These are phyloP conservation scores for Drechslera avenae DNA, from an alignment of 2,329 filamentous ascomycete genomes.

Conservation along the genomic window DNA sequence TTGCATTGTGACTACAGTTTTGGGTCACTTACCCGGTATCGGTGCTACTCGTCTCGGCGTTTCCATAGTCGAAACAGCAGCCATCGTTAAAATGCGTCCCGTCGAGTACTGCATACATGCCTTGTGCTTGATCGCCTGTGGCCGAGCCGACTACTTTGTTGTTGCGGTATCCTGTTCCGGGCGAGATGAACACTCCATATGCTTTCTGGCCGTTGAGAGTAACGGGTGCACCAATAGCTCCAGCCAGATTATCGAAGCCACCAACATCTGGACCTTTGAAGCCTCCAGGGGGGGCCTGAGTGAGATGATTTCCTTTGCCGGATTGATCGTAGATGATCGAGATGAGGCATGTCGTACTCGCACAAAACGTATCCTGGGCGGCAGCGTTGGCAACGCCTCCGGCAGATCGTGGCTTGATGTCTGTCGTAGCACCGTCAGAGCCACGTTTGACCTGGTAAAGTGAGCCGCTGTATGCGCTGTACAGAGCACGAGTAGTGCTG, in stretches of 20 bases:
- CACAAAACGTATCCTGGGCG: constrained; percentile 66
- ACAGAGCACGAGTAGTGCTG: constrained; percentile 68
- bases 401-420: constrained; percentile 59
- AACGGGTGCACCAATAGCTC: constrained; percentile 65
- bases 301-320: constrained; percentile 65
- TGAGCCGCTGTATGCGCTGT: constrained; percentile 57
- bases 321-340: constrained; percentile 70
- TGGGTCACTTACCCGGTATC: constrained; percentile 48
- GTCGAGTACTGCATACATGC: constrained; percentile 66
- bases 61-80: constrained; percentile 59
- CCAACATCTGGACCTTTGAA: constrained; percentile 61
- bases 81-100: constrained; percentile 63
- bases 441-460: constrained; percentile 66
- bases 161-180: constrained; percentile 68
- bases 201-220: constrained; percentile 65
- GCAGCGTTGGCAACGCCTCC: constrained; percentile 68
- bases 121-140: constrained; percentile 60
- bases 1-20: background rate
- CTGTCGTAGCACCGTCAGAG: constrained; percentile 56
- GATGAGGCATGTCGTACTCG: constrained; percentile 66
- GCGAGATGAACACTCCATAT: constrained; percentile 67
- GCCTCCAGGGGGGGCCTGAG: constrained; percentile 63
- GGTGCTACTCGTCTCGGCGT: constrained; percentile 48
- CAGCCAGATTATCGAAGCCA: constrained; percentile 65
- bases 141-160: constrained; percentile 60